Evolutionary conservation across 495 filamentous ascomycete genomes (phyloP).

Genomic region (Talaromyces nanjingensis): DNA sequence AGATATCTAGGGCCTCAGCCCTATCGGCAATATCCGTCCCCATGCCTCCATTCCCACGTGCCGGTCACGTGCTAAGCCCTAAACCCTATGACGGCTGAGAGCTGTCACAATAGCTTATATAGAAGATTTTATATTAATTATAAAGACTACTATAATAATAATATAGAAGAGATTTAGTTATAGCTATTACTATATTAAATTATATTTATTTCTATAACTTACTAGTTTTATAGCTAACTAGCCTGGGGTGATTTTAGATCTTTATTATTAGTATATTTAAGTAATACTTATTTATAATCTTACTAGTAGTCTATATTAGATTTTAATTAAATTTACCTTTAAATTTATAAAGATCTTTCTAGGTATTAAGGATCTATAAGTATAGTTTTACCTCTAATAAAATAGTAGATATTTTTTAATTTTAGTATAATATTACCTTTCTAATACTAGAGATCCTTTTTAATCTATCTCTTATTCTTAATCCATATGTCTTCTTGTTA

Average conservation of each 20-base stretch:
- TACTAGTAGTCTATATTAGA: constrained; percentile 19
- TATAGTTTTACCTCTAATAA: constrained; percentile 10
- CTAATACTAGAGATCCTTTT: constrained; percentile 31
- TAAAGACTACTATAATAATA: constrained; percentile 20
- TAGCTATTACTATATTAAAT: constrained; percentile 21
- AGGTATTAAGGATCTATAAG: constrained; percentile 26
- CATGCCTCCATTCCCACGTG: too few relatives aligned
- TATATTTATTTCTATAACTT: constrained; percentile 20
- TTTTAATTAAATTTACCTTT: constrained; percentile 30
- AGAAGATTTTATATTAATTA: constrained; percentile 19
- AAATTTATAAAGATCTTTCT: constrained; percentile 29
- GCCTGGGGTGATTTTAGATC: constrained; percentile 19
- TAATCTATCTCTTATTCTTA: constrained; percentile 27
- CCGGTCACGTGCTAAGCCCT: too few relatives aligned
- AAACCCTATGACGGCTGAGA: too few relatives aligned
- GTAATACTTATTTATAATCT: constrained; percentile 26
- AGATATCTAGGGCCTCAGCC: too few relatives aligned
- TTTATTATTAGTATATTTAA: constrained; percentile 23
- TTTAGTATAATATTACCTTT: constrained; percentile 25
- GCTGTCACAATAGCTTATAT: too few relatives aligned
- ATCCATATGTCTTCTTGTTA: constrained; percentile 27
- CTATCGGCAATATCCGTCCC: too few relatives aligned
- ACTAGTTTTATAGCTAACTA: constrained; percentile 22
- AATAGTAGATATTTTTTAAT: not conserved
- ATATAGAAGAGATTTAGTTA: constrained; percentile 23